Evolutionary conservation across 2,329 filamentous ascomycete genomes (phyloP).

Genomic region (Talaromyces rugulosus): DNA sequence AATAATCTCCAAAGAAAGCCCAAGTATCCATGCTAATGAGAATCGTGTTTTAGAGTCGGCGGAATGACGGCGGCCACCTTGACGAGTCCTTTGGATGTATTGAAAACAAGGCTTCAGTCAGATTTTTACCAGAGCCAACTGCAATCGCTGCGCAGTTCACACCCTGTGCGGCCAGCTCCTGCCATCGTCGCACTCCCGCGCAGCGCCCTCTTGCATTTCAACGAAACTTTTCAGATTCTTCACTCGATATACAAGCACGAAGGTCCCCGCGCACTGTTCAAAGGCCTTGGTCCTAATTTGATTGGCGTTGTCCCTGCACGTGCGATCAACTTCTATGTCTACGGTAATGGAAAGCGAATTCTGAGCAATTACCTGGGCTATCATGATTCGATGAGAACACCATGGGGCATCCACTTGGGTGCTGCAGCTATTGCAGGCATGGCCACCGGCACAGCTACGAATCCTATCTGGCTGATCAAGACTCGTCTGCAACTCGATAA

Average conservation of each 20-base stretch:
- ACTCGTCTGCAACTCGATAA: constrained; percentile 89
- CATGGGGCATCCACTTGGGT: constrained; percentile 69
- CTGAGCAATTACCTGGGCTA: constrained; percentile 63
- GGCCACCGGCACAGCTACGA: constrained; percentile 83
- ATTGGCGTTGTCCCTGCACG: constrained; percentile 84
- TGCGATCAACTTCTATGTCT: constrained; percentile 90
- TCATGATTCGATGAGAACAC: constrained; percentile 46
- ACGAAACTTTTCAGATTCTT: constrained; percentile 82
- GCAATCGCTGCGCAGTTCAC: constrained; percentile 57
- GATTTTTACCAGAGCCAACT: constrained; percentile 91
- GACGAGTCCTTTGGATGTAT: constrained; percentile 89
- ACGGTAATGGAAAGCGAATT: constrained; percentile 84
- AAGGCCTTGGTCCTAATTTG: constrained; percentile 85
- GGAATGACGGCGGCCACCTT: constrained; percentile 89
- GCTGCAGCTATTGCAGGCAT: constrained; percentile 76
- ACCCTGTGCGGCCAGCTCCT: constrained; percentile 47
- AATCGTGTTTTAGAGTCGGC: constrained; percentile 57
- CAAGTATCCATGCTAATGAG: background rate
- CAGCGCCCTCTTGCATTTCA: constrained; percentile 68
- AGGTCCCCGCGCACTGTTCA: constrained; percentile 84
- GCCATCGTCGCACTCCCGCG: constrained; percentile 60
- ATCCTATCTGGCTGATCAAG: constrained; percentile 96
- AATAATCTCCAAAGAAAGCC: background rate
- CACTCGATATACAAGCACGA: constrained; percentile 74
- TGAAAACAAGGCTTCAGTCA: constrained; percentile 89